These are phyloP conservation scores for Tricholoma matsutake DNA, from an alignment of 768 basidiomycete species.

Conservation along the genomic window DNA sequence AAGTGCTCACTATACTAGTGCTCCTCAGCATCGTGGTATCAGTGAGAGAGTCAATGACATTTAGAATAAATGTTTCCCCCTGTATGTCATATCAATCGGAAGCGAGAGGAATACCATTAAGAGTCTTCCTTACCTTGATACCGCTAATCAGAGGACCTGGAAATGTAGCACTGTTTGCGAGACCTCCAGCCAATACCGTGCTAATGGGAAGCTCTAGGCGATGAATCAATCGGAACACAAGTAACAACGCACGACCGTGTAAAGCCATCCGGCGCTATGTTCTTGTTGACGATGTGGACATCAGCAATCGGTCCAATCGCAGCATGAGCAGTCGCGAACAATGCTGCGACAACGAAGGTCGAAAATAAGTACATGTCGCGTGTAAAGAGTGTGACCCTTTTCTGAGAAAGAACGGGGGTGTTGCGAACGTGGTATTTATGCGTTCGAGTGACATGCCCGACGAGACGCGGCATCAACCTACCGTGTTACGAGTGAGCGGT, in stretches of 20 bases:
- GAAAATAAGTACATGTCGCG: not conserved
- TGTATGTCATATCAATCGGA: not conserved
- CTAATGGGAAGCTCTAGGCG: conserved; percentile 9
- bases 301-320: conserved; percentile 28
- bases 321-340: conserved; percentile 6
- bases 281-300: conserved; percentile 37
- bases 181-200: conserved; percentile 29
- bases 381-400: not conserved
- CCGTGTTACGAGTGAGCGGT: not conserved
- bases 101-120: not conserved
- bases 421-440: not conserved
- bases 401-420: not conserved
- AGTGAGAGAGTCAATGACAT: conserved; percentile 2
- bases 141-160: conserved; percentile 31
- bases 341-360: not conserved
- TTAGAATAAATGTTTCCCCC: not conserved
- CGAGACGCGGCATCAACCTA: not conserved
- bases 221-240: not conserved
- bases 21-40: conserved; percentile 1
- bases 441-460: not conserved
- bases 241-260: conserved; percentile 11
- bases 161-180: conserved; percentile 15
- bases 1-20: not conserved
- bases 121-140: conserved; percentile 19
- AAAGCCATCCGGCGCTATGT: conserved; percentile 47